These are phyloP conservation scores for Trichaptum fuscoviolaceum DNA, from an alignment of 768 basidiomycete species.

Conservation along the genomic window DNA sequence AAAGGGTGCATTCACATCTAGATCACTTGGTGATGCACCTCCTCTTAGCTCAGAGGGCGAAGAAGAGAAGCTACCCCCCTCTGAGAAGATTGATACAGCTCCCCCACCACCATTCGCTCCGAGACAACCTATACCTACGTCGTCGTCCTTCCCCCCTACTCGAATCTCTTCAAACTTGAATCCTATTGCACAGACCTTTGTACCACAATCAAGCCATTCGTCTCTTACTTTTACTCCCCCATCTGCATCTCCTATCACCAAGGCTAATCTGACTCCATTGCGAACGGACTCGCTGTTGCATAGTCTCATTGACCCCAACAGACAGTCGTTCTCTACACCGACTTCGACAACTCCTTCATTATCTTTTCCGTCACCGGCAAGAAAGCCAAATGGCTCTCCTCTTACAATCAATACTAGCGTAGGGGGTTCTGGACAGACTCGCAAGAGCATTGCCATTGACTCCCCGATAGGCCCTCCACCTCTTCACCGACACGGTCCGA, in stretches of 20 bases:
- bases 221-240: slow-evolving; percentile 7
- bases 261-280: slow-evolving; percentile 8
- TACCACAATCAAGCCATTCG: slow-evolving; percentile 7
- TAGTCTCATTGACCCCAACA: background rate
- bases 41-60: background rate
- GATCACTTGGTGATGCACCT: background rate
- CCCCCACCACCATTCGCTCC: background rate
- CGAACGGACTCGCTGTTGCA: slow-evolving; percentile 12
- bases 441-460: slow-evolving; percentile 1
- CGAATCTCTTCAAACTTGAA: slow-evolving; percentile 10
- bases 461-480: slow-evolving; percentile 19
- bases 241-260: background rate
- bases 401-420: background rate
- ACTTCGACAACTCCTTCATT: background rate
- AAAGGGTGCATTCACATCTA: background rate
- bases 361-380: background rate
- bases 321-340: background rate
- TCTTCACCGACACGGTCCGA: slow-evolving; percentile 24
- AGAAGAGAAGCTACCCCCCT: background rate
- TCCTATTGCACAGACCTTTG: slow-evolving; percentile 13
- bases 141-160: background rate
- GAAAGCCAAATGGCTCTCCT: background rate
- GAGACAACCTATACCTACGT: background rate
- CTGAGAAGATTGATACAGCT: background rate
- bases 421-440: background rate